Evolutionary conservation across 2,329 filamentous ascomycete genomes (phyloP).

Genomic region (Furcasterigmium sp.): DNA sequence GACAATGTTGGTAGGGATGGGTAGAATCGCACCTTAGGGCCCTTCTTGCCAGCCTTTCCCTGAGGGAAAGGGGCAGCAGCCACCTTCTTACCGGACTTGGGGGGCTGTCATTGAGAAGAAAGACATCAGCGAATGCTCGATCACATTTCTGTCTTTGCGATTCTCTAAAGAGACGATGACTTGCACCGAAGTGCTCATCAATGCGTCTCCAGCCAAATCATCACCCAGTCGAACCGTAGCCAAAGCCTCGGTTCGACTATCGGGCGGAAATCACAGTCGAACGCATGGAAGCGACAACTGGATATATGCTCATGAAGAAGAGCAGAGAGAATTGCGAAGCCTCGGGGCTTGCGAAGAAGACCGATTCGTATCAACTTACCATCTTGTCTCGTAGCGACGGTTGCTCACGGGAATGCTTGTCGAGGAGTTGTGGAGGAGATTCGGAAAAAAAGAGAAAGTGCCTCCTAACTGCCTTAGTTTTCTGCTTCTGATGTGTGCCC

Average conservation of each 20-base stretch:
- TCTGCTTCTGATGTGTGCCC: neutral
- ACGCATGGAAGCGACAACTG: conserved; percentile 18
- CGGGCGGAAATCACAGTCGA: conserved; percentile 33
- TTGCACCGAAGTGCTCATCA: conserved; percentile 48
- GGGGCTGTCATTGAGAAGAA: conserved; percentile 99
- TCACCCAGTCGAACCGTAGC: conserved; percentile 35
- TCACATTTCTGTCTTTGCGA: conserved; percentile 73
- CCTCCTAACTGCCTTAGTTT: neutral
- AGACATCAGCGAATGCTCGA: conserved; percentile 88
- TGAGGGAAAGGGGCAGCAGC: conserved; percentile 95
- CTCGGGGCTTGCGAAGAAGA: neutral
- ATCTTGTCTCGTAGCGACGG: neutral
- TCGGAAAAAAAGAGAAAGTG: conserved; percentile 18
- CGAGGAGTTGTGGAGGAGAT: neutral
- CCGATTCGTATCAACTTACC: conserved; percentile 5
- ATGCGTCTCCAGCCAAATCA: conserved; percentile 60
- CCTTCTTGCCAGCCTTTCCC: conserved; percentile 94
- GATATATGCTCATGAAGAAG: no score
- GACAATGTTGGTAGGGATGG: no score
- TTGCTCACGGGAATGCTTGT: neutral
- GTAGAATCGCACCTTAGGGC: conserved; percentile 75
- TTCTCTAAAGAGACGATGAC: conserved; percentile 80
- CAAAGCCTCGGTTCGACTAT: conserved; percentile 31
- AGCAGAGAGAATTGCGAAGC: conserved; percentile 21
- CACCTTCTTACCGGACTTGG: conserved; percentile 97